These are phyloP conservation scores for Fraxinus cuspidata DNA, from an alignment of 257 asterid species.

Conservation along the genomic window DNA sequence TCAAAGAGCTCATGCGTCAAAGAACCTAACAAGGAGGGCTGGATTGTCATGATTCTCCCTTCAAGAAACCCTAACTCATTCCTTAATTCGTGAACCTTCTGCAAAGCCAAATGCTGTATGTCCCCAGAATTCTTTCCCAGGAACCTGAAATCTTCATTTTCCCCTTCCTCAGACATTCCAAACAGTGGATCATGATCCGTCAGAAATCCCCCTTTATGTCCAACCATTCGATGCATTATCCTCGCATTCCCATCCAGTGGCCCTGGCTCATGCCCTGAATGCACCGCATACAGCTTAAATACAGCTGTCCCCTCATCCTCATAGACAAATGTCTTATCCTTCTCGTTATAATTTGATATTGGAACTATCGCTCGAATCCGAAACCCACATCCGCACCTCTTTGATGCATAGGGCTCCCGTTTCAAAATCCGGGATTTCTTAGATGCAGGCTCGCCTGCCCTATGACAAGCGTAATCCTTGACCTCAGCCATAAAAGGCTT, in stretches of 20 bases:
- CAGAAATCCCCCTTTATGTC: constrained; percentile 81
- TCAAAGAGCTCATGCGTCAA: constrained; percentile 82
- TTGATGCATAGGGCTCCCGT: constrained; percentile 85
- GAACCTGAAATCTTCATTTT: constrained; percentile 68
- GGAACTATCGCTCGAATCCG: constrained; percentile 95
- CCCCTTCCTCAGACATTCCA: constrained; percentile 81
- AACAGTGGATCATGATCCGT: constrained; percentile 76
- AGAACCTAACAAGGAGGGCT: constrained; percentile 56
- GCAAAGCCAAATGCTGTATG: constrained; percentile 63
- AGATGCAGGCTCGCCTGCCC: constrained; percentile 94
- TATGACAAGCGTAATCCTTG: constrained; percentile 95
- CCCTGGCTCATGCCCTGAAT: constrained; percentile 96
- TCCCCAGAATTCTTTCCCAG: constrained; percentile 64
- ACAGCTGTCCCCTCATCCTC: constrained; percentile 98
- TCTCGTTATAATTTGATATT: constrained; percentile 83
- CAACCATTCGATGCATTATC: constrained; percentile 92
- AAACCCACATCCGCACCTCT: constrained; percentile 95
- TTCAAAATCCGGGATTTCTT: constrained; percentile 71
- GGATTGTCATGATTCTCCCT: constrained; percentile 68
- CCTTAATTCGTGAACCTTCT: constrained; percentile 78
- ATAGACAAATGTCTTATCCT: constrained; percentile 90
- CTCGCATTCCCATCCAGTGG: constrained; percentile 96
- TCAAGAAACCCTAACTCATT: constrained; percentile 84
- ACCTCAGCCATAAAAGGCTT: constrained; percentile 99
- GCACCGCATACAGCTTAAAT: constrained; percentile 91